Base-by-base conservation (phyloP, 192 early-diverging fungal genomes). In the Lunasporangiospora selenospora region DNA sequence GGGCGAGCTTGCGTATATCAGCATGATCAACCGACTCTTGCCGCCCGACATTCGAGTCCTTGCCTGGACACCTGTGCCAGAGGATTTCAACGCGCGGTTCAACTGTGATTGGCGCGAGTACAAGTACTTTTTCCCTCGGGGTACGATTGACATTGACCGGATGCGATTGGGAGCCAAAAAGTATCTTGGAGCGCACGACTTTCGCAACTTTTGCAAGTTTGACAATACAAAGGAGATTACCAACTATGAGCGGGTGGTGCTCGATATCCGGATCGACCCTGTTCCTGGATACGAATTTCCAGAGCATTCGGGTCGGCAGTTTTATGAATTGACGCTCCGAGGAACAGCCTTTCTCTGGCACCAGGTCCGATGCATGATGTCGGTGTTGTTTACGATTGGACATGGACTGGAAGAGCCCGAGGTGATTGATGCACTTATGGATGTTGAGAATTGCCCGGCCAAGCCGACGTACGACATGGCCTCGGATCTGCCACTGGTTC, bases 301-400 rank as follows among this genome's bases (percentile, higher is more conserved):
- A 0, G 23, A 10, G n/a, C 56, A 36, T 8, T 30, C 19, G 12
- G 41, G 69, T 37, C 60, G 60, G 2, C 69, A 85, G 16, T 87
- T 90, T 58, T 89, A 87, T 52, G 83, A 86, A 40, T 80, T 96
- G 53, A 85, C 88, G 50, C 83, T 99, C 30, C 83, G 80, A 18
- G 96, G 95, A 26, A 90, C 90, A 6, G 93, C 95, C 21, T 99
- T 98, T 58, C 77, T 98, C 51, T 99, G 95, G 95, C 97, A 99
- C 77, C 97, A 98, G 77, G 95, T 99, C 45, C 89, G 97, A 19
- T 96, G 90, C 77, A 96, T 99, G 92, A 94, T 95, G 88, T 83
- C 92, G 1, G 80, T 98, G 19, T 65, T 99, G 39, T 90, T 96
- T 53, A 73, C 92, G 39, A 86, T 97, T 11, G 97, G 96, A 1